Percentiles rank a stretch among this genome's conserved stretches.
Conservation (phyloP, 2,329 filamentous ascomycete genomes). For the Trichoderma simmonsii region DNA sequence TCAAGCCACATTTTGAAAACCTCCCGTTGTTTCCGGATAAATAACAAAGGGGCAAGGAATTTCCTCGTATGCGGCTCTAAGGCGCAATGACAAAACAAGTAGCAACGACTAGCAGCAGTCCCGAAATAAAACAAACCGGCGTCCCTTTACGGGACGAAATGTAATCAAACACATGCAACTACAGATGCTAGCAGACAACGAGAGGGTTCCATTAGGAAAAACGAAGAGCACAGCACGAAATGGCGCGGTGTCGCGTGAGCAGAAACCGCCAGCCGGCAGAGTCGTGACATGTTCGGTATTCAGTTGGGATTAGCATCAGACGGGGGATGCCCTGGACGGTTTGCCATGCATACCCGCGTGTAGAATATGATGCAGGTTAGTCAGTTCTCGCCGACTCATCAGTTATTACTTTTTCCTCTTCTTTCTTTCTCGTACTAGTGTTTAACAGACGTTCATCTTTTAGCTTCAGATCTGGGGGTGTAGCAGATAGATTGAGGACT, state of each 20-base stretch:
- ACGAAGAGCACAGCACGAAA: background rate
- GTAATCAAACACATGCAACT: background rate
- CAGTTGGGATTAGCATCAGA: constrained; percentile 3
- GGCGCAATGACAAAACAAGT: background rate
- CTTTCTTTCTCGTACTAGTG: background rate
- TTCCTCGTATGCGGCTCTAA: background rate
- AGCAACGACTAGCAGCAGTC: background rate
- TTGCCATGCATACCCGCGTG: background rate
- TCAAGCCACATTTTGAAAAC: background rate
- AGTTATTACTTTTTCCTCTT: background rate
- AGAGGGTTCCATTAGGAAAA: background rate
- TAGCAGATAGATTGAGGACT: background rate
- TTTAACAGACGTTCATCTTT: background rate
- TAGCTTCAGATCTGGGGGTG: background rate
- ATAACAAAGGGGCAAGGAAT: background rate
- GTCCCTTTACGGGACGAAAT: background rate
- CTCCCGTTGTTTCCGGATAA: background rate
- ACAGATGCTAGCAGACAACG: background rate
- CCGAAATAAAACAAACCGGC: background rate
- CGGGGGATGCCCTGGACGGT: background rate
- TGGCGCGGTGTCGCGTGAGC: constrained; percentile 12
- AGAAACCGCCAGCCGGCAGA: background rate
- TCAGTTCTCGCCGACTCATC: background rate
- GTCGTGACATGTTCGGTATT: background rate
- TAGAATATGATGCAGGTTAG: background rate